Evolutionary conservation across 192 early-diverging fungal species (phyloP), one percentile per base, ranked within the genome.

Genomic region (Podila horticola): DNA sequence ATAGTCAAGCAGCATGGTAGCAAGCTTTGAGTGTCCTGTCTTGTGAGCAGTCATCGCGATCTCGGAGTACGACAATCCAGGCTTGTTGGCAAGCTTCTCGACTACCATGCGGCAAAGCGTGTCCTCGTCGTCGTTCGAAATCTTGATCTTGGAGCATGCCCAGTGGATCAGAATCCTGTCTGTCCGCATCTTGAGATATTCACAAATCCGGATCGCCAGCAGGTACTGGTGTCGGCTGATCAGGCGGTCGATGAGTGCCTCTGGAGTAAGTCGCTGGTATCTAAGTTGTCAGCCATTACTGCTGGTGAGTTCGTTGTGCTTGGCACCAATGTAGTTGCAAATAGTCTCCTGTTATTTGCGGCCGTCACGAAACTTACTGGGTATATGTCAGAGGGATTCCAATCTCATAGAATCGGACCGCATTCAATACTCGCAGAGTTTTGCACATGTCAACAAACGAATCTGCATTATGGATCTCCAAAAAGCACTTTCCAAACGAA

Each of bases 141-240:
- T 84, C 65, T 93, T 95, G 64, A 97, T 97, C 90, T 98, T 98
- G 62, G 94, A 91, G 67, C 98, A 97, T 1, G 97, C 98, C 98
- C 98, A 99, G 74, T 97, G 94, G 57, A 98, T 93, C 22, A 96
- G 82, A 17, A 98, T 93, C 36, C 93, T 88, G 68, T 96, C 94
- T 0, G 88, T 86, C 19, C 91, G 88, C 59, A 97, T 86, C 22
- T 93, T 90, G 52, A 98, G 74, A 72, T 96, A 97, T 20, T 93
- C 92, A 74, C 95, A 94, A 28, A 98, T 86, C 8, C 90, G 86
- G 24, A 96, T 82, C 0, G 98, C 98, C 36, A 99, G 83, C n/a
- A 92, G 79, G 74, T 98, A 95, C 31, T 91, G 88, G 64, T 95
- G 89, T 26, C 97, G 92, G 58, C 93, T 91, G 4, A 96, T 89